Evolutionary conservation across 2,329 filamentous ascomycete species (phyloP).

Genomic region (Cercospora sp.): DNA sequence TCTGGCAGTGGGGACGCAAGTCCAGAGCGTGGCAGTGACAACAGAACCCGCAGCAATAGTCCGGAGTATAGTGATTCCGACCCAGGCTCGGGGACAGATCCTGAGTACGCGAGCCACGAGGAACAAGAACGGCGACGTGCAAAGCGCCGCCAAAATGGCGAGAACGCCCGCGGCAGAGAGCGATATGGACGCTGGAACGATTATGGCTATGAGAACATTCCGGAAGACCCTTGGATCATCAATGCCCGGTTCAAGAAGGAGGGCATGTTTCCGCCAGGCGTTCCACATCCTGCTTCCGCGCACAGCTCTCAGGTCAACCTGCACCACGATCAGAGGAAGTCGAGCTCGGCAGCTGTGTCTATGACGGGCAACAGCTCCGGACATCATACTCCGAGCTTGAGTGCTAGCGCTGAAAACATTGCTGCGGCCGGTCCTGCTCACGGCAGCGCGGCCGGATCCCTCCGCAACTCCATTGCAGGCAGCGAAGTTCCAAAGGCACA

Average conservation of each 20-base stretch:
- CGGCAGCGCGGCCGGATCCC: background rate
- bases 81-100: constrained; percentile 41
- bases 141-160: constrained; percentile 23
- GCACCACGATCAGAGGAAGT: constrained; percentile 19
- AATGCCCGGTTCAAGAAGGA: constrained; percentile 84
- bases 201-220: constrained; percentile 71
- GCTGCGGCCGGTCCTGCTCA: constrained; percentile 24
- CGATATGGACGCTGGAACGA: constrained; percentile 51
- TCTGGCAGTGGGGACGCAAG: constrained; percentile 42
- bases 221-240: constrained; percentile 93
- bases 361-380: constrained; percentile 18
- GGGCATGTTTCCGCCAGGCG: constrained; percentile 63
- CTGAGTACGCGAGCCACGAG: constrained; percentile 40
- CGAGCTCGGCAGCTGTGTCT: constrained; percentile 33
- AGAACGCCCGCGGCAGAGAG: constrained; percentile 38
- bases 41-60: constrained; percentile 35
- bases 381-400: constrained; percentile 27
- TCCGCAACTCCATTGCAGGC: constrained; percentile 19
- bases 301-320: constrained; percentile 53
- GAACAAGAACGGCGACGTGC: constrained; percentile 38
- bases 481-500: constrained; percentile 43
- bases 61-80: constrained; percentile 43
- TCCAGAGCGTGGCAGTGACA: constrained; percentile 29
- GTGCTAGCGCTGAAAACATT: constrained; percentile 34
- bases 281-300: constrained; percentile 52